Evolutionary conservation across 495 filamentous ascomycete genomes (phyloP).

Genomic region (Xylaria bambusicola): DNA sequence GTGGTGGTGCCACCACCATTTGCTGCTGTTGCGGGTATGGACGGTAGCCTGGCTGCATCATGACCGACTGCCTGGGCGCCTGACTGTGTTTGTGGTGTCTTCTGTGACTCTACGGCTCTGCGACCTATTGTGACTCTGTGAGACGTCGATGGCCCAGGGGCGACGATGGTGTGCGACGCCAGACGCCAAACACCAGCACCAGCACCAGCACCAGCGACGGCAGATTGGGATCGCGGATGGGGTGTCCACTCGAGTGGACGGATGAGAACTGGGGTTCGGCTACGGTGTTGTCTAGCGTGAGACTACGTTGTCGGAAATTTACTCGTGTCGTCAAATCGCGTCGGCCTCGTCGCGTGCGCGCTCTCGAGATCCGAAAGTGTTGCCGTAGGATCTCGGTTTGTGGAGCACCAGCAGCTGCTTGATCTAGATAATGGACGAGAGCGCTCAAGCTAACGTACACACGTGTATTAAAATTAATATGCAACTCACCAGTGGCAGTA

Average conservation of each 20-base stretch:
- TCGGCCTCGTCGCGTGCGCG: constrained; percentile 4
- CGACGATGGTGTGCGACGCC: constrained; percentile 18
- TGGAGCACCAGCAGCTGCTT: constrained; percentile 11
- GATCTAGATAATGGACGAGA: constrained; percentile 1
- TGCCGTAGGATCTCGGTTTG: constrained; percentile 8
- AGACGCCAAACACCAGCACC: constrained; percentile 6
- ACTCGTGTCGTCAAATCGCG: constrained; percentile 14
- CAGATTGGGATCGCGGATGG: constrained; percentile 8
- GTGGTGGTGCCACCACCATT: constrained; percentile 24
- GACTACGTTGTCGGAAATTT: constrained; percentile 13
- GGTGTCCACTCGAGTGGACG: neutral
- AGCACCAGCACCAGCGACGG: constrained; percentile 10
- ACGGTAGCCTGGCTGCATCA: constrained; percentile 52
- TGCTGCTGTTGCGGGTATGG: constrained; percentile 46
- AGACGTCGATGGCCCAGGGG: constrained; percentile 20
- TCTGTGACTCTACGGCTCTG: constrained; percentile 8
- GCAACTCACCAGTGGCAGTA: neutral
- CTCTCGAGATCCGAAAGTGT: neutral
- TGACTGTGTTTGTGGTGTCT: constrained; percentile 2
- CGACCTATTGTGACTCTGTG: constrained; percentile 23
- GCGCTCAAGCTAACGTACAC: neutral
- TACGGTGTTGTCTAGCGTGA: constrained; percentile 13
- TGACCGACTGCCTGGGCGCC: constrained; percentile 19
- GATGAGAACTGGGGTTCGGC: constrained; percentile 11
- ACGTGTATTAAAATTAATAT: constrained; percentile 1